Base-by-base conservation (phyloP, 164 flowering plant genomes). In the Pachysandra terminalis region DNA sequence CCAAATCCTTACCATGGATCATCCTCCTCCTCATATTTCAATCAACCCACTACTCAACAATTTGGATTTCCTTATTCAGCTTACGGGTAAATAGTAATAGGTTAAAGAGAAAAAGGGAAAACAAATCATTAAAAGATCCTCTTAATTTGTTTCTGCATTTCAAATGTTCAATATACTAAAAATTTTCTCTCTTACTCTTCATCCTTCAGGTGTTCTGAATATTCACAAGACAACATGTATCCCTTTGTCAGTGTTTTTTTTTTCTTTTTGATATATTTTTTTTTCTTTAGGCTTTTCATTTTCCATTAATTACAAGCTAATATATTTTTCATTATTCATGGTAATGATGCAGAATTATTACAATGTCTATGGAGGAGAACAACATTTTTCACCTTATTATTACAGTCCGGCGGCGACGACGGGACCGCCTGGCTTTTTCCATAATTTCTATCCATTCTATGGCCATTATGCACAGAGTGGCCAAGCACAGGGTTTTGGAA, bases 191-290 rank as follows among this genome's bases (percentile, higher is more conserved):
- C 21, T 22, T 22, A 13, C 59, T 69, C 27, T 68, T 56, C 27
- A 40, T 32, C 19, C 25, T 67, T 21, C 80, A 86, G 93, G 78
- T 86, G 78, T 58, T 19, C 83, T 22, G 86, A 87, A 21, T 84
- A 83, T 74, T 76, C 93, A 49, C 93, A 83, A 59, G 90, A 85
- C 22, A 58, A 69, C 58, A 75, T 83, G 73, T 84, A 82, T 65
- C 85, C 88, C 19, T 55, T 83, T 90, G 93, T 88, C 49, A 76
- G 86, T 79, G 14, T 57, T 41, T 27, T 24, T 17, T 19, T 28
- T n/a, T 41, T 52, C 8, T 45, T 7, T 15, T 45, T 45, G 1
- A 3, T 5, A 10, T 12, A 1, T 45, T 5, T 45, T 12, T 45
- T 45, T 45, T 45, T 32, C 37, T 32, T 32, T 32, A 7, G 37